Percentiles rank a stretch among this genome's conserved stretches.
Evolutionary conservation across 169 alveolate species (phyloP).

Genomic region (Besnoitia besnoiti): DNA sequence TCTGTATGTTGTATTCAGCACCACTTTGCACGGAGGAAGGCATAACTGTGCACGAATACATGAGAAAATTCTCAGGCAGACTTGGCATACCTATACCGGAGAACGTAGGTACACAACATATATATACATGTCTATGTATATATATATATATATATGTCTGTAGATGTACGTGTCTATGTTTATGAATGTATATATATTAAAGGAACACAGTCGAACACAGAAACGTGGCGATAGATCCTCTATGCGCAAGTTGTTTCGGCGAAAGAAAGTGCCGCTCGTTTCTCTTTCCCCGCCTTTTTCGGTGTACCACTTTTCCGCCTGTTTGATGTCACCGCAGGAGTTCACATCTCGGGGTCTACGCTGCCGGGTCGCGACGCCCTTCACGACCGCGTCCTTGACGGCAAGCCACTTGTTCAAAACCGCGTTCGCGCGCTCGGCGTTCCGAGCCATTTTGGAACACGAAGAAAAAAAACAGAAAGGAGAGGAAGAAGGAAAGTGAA

Average conservation of each 20-base stretch:
- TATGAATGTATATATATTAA: neutral
- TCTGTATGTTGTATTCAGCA: no score
- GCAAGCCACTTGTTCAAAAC: constrained; percentile 79
- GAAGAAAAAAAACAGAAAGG: neutral
- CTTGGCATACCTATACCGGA: no score
- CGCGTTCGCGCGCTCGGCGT: constrained; percentile 76
- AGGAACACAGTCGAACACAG: neutral
- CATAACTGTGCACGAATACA: no score
- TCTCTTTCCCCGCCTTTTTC: neutral
- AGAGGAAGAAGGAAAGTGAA: neutral
- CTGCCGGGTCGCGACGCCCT: constrained; percentile 66
- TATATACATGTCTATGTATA: neutral
- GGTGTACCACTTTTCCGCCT: constrained; percentile 73
- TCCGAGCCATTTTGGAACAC: constrained; percentile 74
- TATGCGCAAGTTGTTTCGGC: neutral
- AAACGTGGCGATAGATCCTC: neutral
- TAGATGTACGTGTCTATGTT: neutral
- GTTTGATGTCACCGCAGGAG: constrained; percentile 64
- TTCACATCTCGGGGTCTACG: constrained; percentile 69
- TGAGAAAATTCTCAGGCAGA: no score
- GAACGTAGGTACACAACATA: no score
- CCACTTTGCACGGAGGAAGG: neutral
- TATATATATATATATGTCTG: neutral
- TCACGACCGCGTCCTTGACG: constrained; percentile 69
- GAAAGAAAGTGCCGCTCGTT: neutral